Evolutionary conservation across 768 basidiomycete species (phyloP), one percentile per base, ranked within the genome.

Genomic region (Suillus luteus): DNA sequence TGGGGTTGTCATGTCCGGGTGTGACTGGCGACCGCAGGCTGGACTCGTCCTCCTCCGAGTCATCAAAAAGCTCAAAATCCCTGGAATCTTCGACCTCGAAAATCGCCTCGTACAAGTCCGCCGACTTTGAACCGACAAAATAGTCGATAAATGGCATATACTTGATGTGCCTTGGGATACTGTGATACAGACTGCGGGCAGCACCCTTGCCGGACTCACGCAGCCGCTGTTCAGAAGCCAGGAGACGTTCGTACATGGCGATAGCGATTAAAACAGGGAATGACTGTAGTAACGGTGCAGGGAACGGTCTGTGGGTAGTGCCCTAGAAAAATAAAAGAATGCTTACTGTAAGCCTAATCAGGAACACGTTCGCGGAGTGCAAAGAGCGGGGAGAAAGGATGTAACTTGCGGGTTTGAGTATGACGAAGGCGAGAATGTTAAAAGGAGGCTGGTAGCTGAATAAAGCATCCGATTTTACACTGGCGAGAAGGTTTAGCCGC

Each of bases 381-480:
- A 96, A 77, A 11, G 85, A 81, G 43, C 92, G 85, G 2, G 94
- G 92, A 3, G 88, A 82, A 17, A 94, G 76, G 46, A 92, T 70
- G 75, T 83, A 95, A 67, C 88, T 89, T 31, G 89, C 81, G 14
- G 95, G 93, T 72, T 92, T 90, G 57, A 96, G 82, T 63, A 96
- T 80, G 35, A 86, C 62, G 73, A 95, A 88, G 1, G 95, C 95
- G 22, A 92, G 77, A 22, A 93, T 78, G 69, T 93, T 94, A 83
- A 94, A 93, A 1, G 95, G 95, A 1, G 92, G 93, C 67, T 95
- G 92, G 70, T 97, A 96, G 55, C 90, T 93, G 78, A 96, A 93
- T 19, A 97, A 80, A 1, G 92, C 92, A 72, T 96, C 93, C 2
- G 90, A 88, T 72, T 95, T 95, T 71, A 95, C 91, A 27, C 93